Evolutionary conservation across 1,284 basidiomycete genomes (phyloP), one percentile per base, ranked within the genome.

Genomic region (Apiotrichum montevideense): DNA sequence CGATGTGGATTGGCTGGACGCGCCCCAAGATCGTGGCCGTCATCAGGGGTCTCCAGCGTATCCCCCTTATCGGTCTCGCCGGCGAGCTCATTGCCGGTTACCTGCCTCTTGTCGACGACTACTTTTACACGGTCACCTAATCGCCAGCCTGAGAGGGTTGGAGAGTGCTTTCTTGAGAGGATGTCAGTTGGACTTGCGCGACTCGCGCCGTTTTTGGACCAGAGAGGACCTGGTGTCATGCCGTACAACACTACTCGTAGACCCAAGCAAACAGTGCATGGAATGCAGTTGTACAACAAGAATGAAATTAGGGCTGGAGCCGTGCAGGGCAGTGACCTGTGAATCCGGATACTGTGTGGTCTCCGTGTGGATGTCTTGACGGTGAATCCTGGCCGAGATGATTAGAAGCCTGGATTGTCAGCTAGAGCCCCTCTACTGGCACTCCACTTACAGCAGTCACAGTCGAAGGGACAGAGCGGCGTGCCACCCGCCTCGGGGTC

Each of bases 61-160:
- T 83, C 51, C 90, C 91, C 32, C 59, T 95, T 40, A 67, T 97
- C 33, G 85, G 87, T 33, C 70, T 95, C 51, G 76, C 92, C 35
- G 84, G 89, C 55, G 84, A 85, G 29, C 79, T 96, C 55, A 75
- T 93, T 59, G 84, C 85, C 63, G 92, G 94, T 69, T 97, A 94
- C 86, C 83, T 96, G 62, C 91, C 91, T 9, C 78, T 97, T 67
- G 90, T 97, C 63, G 88, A 97, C 75, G 89, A 93, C 71, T 95
- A 95, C 78, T 87, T 95, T 79, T 96, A 63, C 51, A 39, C 32
- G 51, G 55, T 61, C 45, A 51, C 58, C 11, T 59, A 52, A 32
- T 6, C 7, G 21, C 21, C 37, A 39, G 37, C 44, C 2, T 9
- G 44, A 37, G 21, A 45, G 40, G 37, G 51, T 35, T 29, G 33